Conservation (phyloP, 352 stramenopile genomes). For the Blastocystis sp. region DNA sequence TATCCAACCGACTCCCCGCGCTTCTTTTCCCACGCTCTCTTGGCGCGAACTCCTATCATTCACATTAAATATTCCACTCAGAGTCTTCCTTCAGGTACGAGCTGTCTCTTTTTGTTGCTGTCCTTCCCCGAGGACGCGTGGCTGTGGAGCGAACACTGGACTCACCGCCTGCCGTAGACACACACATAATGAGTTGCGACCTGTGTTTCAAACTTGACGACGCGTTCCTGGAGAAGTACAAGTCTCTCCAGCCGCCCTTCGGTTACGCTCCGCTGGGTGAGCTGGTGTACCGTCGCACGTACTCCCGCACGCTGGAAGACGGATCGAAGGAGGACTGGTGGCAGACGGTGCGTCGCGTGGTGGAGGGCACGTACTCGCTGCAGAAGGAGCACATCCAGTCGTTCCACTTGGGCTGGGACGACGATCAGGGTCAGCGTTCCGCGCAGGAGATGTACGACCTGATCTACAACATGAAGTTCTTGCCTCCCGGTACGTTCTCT, state of each 20-base stretch:
- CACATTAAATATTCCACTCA: background rate
- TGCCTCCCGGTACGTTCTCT: conserved; percentile 75
- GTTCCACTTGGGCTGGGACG: conserved; percentile 76
- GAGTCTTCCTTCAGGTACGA: no score
- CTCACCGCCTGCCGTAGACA: no score
- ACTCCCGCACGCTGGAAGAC: conserved; percentile 78
- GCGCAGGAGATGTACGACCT: conserved; percentile 85
- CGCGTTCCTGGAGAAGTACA: conserved; percentile 74
- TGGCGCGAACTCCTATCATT: background rate
- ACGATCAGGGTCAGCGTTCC: conserved; percentile 73
- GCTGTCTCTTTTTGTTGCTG: no score
- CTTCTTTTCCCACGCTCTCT: background rate
- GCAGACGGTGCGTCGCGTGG: no score
- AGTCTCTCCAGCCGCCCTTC: conserved; percentile 77
- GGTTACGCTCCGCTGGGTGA: conserved; percentile 75
- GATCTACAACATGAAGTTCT: conserved; percentile 88
- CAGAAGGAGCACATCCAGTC: no score
- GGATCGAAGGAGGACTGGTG: no score
- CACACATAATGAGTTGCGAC: conserved; percentile 7
- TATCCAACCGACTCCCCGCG: background rate
- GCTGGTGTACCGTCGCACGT: conserved; percentile 86
- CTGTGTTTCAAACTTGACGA: conserved; percentile 72
- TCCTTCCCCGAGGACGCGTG: no score
- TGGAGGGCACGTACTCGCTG: no score
- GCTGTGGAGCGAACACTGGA: no score